These are phyloP conservation scores for Lentinula guzmanii DNA, from an alignment of 768 basidiomycete species.

Conservation along the genomic window DNA sequence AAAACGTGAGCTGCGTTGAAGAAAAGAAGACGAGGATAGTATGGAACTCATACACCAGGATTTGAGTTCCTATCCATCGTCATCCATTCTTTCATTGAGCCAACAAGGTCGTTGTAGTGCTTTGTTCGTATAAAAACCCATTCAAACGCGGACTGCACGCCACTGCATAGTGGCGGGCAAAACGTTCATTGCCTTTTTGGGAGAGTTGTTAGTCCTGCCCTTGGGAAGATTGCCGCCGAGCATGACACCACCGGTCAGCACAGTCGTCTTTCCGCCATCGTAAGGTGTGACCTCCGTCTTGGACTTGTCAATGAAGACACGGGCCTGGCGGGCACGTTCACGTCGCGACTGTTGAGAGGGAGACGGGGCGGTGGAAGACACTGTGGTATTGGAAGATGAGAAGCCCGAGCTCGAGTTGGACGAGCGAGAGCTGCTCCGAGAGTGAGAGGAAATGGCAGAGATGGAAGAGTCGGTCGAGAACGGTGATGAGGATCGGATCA, in stretches of 20 bases:
- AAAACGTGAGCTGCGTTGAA: background rate
- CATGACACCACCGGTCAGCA: conserved; percentile 85
- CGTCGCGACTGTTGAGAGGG: conserved; percentile 53
- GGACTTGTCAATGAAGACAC: conserved; percentile 67
- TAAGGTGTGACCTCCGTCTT: conserved; percentile 82
- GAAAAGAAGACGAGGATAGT: background rate
- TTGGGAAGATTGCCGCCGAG: conserved; percentile 51
- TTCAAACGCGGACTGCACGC: conserved; percentile 49
- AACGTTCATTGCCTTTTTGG: background rate
- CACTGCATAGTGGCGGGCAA: conserved; percentile 23
- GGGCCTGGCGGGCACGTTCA: conserved; percentile 61
- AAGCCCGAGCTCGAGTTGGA: conserved; percentile 64
- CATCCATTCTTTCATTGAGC: background rate
- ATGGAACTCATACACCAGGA: background rate
- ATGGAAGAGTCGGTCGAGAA: conserved; percentile 50
- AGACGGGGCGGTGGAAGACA: conserved; percentile 31
- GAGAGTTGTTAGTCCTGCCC: conserved; percentile 21
- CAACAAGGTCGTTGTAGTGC: conserved; percentile 3
- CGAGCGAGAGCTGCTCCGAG: conserved; percentile 67
- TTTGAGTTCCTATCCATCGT: background rate
- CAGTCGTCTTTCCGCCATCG: conserved; percentile 84
- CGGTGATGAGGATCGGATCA: conserved; percentile 46
- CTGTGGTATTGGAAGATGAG: conserved; percentile 37
- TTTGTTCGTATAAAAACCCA: background rate
- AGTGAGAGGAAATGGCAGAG: conserved; percentile 54